Conservation (phyloP, 2,329 filamentous ascomycete genomes). For the Bipolaris sorokiniana region DNA sequence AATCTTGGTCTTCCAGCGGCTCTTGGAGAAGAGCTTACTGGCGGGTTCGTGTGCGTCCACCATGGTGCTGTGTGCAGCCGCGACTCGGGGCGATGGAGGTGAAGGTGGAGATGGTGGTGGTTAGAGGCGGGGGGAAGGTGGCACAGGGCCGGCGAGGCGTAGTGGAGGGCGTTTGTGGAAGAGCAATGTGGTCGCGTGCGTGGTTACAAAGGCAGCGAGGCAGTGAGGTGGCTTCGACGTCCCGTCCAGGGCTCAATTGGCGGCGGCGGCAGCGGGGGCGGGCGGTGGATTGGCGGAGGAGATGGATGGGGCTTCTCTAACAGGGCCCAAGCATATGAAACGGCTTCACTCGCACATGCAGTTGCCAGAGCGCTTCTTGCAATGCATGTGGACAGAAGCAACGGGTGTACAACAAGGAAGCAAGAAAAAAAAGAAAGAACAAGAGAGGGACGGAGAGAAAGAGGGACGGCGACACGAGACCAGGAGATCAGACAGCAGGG, state of each 20-base stretch:
- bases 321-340: conserved; percentile 15
- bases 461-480: not conserved
- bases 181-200: conserved; percentile 10
- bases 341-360: conserved; percentile 7
- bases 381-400: not conserved
- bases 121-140: not conserved
- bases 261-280: conserved; percentile 3
- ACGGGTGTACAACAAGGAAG: not conserved
- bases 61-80: conserved; percentile 32
- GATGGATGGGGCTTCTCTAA: conserved; percentile 10
- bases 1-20: conserved; percentile 59
- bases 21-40: conserved; percentile 50
- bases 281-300: conserved; percentile 8
- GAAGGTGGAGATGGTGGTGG: not conserved
- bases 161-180: not conserved
- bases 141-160: conserved; percentile 1
- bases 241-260: conserved; percentile 6
- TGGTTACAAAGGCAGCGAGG: not conserved
- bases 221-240: not conserved
- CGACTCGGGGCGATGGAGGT: not conserved
- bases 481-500: not conserved
- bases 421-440: not conserved
- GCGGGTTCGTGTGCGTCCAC: conserved; percentile 39
- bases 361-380: conserved; percentile 6
- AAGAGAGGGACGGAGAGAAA: no score